Percentiles rank a stretch among this genome's conserved stretches.
These are phyloP conservation scores for Cardamine chenopodiifolia DNA, from an alignment of 345 rosid genomes.

Conservation along the genomic window DNA sequence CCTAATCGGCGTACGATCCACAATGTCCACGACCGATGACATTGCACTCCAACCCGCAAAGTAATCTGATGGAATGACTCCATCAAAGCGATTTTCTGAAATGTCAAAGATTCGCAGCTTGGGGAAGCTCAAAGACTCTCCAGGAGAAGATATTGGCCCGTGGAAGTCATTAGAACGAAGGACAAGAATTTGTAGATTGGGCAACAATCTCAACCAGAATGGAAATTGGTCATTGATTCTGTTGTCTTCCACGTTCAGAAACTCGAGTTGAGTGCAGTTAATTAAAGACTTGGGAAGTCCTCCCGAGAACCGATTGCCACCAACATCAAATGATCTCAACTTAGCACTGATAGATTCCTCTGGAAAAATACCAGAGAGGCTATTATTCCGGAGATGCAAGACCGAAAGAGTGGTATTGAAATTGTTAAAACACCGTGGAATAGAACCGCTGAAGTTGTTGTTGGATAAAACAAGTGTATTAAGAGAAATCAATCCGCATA, in stretches of 20 bases:
- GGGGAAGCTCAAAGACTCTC: constrained; percentile 6
- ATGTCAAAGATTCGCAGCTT: constrained; percentile 55
- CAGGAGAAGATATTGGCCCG: constrained; percentile 42
- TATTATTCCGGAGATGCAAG: constrained; percentile 34
- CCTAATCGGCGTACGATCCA: background rate
- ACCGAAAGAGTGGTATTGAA: background rate
- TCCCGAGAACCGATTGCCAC: constrained; percentile 40
- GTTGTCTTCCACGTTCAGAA: constrained; percentile 53
- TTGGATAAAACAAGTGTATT: constrained; percentile 30
- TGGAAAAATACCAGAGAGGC: constrained; percentile 30
- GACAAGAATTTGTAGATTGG: constrained; percentile 49
- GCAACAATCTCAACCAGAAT: constrained; percentile 38
- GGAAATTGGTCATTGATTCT: constrained; percentile 45
- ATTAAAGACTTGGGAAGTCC: constrained; percentile 43
- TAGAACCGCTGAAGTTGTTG: constrained; percentile 40
- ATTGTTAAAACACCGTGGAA: constrained; percentile 35
- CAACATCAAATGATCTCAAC: constrained; percentile 23
- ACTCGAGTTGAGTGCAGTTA: constrained; percentile 44
- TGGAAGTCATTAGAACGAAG: constrained; percentile 51
- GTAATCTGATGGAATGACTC: constrained; percentile 24
- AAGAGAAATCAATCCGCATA: constrained; percentile 10
- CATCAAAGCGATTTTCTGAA: constrained; percentile 43
- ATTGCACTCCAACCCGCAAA: constrained; percentile 27
- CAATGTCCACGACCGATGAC: constrained; percentile 4
- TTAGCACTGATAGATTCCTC: background rate